phyloP scores from a whole-genome alignment of 345 rosid genomes.

The Murraya paniculata region DNA sequence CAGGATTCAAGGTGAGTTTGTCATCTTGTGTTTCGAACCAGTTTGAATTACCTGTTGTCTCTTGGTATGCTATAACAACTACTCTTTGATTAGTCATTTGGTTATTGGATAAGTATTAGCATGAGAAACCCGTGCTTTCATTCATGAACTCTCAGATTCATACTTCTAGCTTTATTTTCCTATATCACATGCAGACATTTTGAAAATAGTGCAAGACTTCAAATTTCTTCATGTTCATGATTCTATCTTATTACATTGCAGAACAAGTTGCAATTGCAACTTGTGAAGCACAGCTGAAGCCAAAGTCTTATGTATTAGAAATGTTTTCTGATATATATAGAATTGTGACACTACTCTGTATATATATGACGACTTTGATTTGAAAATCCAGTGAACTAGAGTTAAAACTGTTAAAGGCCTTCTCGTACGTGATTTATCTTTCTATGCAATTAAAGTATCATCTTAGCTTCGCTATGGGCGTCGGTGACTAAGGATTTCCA shows the following conservation, averaged over 20 bases:
- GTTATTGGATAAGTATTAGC: not conserved
- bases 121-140: too few species aligned
- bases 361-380: not conserved
- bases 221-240: not conserved
- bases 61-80: not conserved
- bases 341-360: not conserved
- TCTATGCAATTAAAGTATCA: not conserved
- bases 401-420: not conserved
- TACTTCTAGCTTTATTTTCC: not conserved
- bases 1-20: slow-evolving; percentile 75
- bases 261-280: not conserved
- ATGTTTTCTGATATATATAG: not conserved
- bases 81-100: not conserved
- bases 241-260: not conserved
- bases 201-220: not conserved
- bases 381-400: not conserved
- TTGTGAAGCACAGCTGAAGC: not conserved
- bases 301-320: not conserved
- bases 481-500: too few species aligned
- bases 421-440: not conserved
- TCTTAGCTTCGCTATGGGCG: not conserved
- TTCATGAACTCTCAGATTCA: not conserved
- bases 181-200: not conserved
- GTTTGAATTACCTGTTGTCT: not conserved
- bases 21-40: slow-evolving; percentile 2